These are phyloP conservation scores for Coemansia sp. DNA, from an alignment of 192 early-diverging fungal genomes.

Conservation along the genomic window DNA sequence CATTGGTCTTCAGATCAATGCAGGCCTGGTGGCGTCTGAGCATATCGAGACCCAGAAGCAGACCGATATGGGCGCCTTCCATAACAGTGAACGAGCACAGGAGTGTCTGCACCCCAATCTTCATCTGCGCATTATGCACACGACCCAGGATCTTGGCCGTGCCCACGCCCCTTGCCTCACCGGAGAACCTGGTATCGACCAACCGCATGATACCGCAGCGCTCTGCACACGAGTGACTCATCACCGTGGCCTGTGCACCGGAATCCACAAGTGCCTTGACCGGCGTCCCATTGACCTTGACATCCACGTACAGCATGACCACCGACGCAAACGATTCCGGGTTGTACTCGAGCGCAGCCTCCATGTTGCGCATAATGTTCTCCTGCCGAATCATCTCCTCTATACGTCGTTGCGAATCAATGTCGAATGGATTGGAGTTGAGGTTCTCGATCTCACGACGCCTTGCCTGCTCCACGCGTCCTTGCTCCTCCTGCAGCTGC, in stretches of 20 bases:
- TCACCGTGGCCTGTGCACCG: constrained; percentile 94
- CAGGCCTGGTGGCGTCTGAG: constrained; percentile 87
- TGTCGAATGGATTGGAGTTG: constrained; percentile 84
- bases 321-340: constrained; percentile 93
- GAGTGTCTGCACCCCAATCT: constrained; percentile 75
- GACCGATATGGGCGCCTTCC: constrained; percentile 86
- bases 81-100: constrained; percentile 92
- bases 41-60: constrained; percentile 97
- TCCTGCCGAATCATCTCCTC: constrained; percentile 86
- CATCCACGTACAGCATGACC: constrained; percentile 88
- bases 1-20: constrained; percentile 86
- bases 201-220: constrained; percentile 85
- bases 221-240: constrained; percentile 69
- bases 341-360: constrained; percentile 88
- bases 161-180: constrained; percentile 91
- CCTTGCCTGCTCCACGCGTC: constrained; percentile 7
- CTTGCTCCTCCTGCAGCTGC: constrained; percentile 17
- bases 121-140: constrained; percentile 86
- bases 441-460: constrained; percentile 54
- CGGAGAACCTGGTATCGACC: constrained; percentile 83
- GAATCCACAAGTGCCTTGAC: constrained; percentile 96
- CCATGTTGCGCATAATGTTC: constrained; percentile 80
- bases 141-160: constrained; percentile 96
- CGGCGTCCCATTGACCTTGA: constrained; percentile 83
- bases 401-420: constrained; percentile 88